Base-by-base conservation (phyloP, 345 rosid genomes). In the Pistacia integerrima region DNA sequence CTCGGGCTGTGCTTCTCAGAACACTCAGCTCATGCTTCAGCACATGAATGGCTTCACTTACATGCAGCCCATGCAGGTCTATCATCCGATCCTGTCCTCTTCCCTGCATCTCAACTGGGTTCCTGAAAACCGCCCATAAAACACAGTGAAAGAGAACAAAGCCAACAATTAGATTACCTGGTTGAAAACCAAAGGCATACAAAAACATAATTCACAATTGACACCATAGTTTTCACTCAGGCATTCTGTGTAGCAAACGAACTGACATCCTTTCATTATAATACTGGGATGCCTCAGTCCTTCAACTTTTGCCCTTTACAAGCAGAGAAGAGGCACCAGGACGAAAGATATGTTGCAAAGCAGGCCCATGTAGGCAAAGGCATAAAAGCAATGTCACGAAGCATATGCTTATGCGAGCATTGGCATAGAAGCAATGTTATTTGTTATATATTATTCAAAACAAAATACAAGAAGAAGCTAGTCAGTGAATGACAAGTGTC, bases 11-110 rank as follows among this genome's bases (percentile, higher is more conserved):
- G 80, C 89, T 87, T 88, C 91, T 88, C 68, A 92, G 77, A 60
- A 90, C 86, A 54, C 88, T 86, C 25, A 94, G 87, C 76, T 94
- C 99, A 9, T 92, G 96, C 87, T 90, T 96, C 81, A 96, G 88
- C 78, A 89, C 83, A 61, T 89, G 93, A 77, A 96, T 78, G 66
- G 99, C 98, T 86, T 94, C 99, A 17, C 84, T 90, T 25, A 92
- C 97, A 75, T 96, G 99, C 79, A 96, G 84, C 61, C 99, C 99
- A 20, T 96, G 99, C 75, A 96, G 89, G 85, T 96, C 99, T 83
- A 96, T 96, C 93, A 96, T 93, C 74, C 92, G 87, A 78, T 93
- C 98, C 44, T 84, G 88, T 51, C 94, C 98, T 88, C 97, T 87
- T 54, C 83, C 85, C 65, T 88, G 87, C 79, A 82, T 82, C 74